phyloP scores from a whole-genome alignment of 2,329 filamentous ascomycete species.

The Cryphonectria carpinicola region DNA sequence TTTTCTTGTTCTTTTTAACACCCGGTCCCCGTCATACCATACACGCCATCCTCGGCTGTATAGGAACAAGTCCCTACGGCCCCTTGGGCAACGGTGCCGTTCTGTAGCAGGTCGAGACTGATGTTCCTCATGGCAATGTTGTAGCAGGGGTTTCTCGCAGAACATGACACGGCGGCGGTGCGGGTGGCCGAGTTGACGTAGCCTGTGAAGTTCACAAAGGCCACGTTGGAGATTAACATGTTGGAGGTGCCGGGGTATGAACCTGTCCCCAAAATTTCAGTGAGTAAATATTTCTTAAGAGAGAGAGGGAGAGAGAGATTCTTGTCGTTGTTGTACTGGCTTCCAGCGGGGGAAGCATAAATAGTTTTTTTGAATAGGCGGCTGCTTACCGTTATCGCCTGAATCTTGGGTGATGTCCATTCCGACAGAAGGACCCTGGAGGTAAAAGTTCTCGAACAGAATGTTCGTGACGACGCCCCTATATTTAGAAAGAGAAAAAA shows the following conservation, averaged over 20 bases:
- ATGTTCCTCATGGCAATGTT: slow-evolving; percentile 46
- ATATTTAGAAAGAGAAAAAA: not conserved
- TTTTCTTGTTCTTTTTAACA: slow-evolving; percentile 27
- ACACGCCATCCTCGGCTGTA: slow-evolving; percentile 34
- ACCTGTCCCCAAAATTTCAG: slow-evolving; percentile 9
- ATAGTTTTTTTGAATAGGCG: not conserved
- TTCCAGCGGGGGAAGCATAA: not conserved
- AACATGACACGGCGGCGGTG: slow-evolving; percentile 51
- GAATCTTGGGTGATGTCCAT: slow-evolving; percentile 51
- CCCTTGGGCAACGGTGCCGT: slow-evolving; percentile 27
- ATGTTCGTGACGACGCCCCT: slow-evolving; percentile 56
- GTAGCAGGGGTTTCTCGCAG: slow-evolving; percentile 52
- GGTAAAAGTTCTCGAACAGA: slow-evolving; percentile 53
- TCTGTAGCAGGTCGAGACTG: slow-evolving; percentile 30
- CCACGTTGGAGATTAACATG: slow-evolving; percentile 53
- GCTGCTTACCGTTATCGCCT: slow-evolving; percentile 46
- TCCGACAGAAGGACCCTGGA: slow-evolving; percentile 49
- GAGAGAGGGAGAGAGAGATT: too few relatives aligned
- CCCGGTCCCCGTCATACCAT: slow-evolving; percentile 36
- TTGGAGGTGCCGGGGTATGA: slow-evolving; percentile 49
- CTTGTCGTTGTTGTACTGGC: too few relatives aligned
- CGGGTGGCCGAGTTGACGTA: slow-evolving; percentile 41
- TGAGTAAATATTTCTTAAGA: not conserved
- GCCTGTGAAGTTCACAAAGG: slow-evolving; percentile 56
- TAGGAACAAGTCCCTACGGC: slow-evolving; percentile 38